phyloP scores from a whole-genome alignment of 1,284 basidiomycete genomes.

The Gymnopus androsaceus region DNA sequence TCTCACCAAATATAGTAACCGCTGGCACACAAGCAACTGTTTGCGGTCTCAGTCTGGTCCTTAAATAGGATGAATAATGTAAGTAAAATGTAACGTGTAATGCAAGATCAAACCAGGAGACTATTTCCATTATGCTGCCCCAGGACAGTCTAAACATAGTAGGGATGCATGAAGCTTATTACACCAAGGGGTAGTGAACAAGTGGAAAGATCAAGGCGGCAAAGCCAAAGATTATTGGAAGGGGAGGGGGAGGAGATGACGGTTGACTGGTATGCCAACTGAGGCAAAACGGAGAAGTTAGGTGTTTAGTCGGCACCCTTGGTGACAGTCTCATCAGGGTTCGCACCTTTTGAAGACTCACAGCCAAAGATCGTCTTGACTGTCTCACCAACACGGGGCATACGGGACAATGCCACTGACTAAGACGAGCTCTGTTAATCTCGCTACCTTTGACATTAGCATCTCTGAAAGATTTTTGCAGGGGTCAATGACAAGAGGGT shows the following conservation, averaged over 20 bases:
- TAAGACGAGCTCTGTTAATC: conserved; percentile 94
- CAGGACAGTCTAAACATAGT: too few relatives aligned
- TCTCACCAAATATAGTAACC: too few relatives aligned
- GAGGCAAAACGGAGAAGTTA: conserved; percentile 1
- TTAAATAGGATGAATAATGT: conserved; percentile 7
- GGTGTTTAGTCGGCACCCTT: conserved; percentile 77
- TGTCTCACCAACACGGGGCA: conserved; percentile 93
- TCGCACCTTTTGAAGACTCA: conserved; percentile 97
- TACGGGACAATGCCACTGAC: conserved; percentile 98
- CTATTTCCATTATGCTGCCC: conserved; percentile 3
- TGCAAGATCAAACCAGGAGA: conserved; percentile 2
- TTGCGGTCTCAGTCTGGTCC: too few relatives aligned
- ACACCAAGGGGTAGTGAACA: neutral
- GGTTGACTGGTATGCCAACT: too few relatives aligned
- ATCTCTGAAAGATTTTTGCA: conserved; percentile 95
- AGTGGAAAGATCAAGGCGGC: neutral
- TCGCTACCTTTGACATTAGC: conserved; percentile 92
- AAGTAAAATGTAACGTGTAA: conserved; percentile 6
- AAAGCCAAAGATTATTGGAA: neutral
- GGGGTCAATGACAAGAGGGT: conserved; percentile 87
- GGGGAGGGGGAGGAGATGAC: neutral
- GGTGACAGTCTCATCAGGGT: conserved; percentile 94
- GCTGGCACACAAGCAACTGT: too few relatives aligned
- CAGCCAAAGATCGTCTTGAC: conserved; percentile 92
- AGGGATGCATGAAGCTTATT: conserved; percentile 2